phyloP scores from a whole-genome alignment of 169 alveolate species.

The Sarcocystis neurona region DNA sequence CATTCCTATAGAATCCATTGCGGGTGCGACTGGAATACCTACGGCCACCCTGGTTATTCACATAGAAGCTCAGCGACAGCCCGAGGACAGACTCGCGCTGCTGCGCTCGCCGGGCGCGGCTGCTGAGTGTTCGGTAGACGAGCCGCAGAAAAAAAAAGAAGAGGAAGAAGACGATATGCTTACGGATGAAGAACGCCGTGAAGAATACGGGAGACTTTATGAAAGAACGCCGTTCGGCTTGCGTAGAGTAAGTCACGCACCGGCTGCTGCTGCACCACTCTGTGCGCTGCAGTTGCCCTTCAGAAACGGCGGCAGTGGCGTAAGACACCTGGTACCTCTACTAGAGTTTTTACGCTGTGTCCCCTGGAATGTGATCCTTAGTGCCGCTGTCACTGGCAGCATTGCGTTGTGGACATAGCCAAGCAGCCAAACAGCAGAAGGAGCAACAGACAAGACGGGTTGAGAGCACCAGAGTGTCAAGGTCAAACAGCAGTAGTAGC shows the following conservation, averaged over 20 bases:
- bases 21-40: background rate
- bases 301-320: background rate
- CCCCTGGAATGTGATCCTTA: too few species aligned
- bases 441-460: background rate
- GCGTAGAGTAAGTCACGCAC: background rate
- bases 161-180: background rate
- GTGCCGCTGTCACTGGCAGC: too few species aligned
- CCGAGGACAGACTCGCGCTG: background rate
- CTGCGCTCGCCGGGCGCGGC: background rate
- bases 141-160: constrained; percentile 1
- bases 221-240: background rate
- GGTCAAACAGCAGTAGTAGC: background rate
- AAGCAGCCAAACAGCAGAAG: background rate
- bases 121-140: background rate
- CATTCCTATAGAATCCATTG: background rate
- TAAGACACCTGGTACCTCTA: background rate
- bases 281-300: background rate
- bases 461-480: background rate
- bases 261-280: background rate
- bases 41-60: constrained; percentile 18
- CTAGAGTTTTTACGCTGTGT: too few species aligned
- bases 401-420: background rate
- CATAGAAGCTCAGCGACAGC: background rate
- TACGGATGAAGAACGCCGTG: background rate
- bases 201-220: background rate